Evolutionary conservation across 139 green algal genomes (phyloP).

Genomic region (Micromonas pusilla): DNA sequence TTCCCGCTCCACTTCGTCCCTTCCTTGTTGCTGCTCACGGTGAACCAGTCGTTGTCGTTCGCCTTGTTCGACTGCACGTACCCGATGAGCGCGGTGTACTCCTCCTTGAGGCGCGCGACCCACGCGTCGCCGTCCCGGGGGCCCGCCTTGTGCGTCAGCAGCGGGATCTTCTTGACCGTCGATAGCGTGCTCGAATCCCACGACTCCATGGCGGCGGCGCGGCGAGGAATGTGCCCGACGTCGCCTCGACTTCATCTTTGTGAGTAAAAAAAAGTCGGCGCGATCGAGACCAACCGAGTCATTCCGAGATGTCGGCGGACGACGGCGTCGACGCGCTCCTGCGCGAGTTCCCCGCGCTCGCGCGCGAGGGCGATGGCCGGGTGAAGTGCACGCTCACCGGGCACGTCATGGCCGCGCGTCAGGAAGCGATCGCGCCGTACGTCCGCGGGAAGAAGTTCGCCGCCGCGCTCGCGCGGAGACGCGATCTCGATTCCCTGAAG

Average conservation of each 20-base stretch:
- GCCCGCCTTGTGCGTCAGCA: slow-evolving; percentile 68
- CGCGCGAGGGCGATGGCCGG: not conserved
- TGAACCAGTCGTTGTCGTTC: slow-evolving; percentile 93
- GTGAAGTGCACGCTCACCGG: not conserved
- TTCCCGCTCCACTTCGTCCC: slow-evolving; percentile 79
- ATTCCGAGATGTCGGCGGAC: not conserved
- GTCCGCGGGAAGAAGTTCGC: not conserved
- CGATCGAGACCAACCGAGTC: no score
- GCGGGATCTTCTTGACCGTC: slow-evolving; percentile 53
- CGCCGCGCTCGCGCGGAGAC: not conserved
- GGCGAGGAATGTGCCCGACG: no score
- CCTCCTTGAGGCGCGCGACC: slow-evolving; percentile 69
- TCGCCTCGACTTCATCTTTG: no score
- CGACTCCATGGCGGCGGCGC: no score
- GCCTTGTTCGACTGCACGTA: slow-evolving; percentile 95
- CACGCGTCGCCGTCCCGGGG: slow-evolving; percentile 70
- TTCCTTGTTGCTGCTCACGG: slow-evolving; percentile 61
- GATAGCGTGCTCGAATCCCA: not conserved
- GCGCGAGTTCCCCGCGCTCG: not conserved
- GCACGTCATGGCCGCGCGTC: not conserved
- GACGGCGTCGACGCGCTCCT: not conserved
- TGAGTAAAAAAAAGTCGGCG: no score
- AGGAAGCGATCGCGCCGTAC: not conserved
- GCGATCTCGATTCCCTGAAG: not conserved
- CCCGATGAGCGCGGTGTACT: slow-evolving; percentile 71